phyloP scores from a whole-genome alignment of 305 asterid genomes.

The Fraxinus dipetala region DNA sequence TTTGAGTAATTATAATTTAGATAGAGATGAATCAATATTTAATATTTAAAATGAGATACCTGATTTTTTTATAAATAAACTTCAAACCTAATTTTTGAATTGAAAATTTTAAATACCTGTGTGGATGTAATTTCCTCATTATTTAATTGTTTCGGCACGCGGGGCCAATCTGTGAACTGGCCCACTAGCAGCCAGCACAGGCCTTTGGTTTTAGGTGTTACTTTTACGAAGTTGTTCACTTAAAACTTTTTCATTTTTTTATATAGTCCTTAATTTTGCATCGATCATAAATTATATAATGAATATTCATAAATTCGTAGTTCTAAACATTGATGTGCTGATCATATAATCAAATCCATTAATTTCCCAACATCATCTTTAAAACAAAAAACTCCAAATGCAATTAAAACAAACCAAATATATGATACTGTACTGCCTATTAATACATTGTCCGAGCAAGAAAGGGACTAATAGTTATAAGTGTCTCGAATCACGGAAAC shows the following conservation, averaged over 20 bases:
- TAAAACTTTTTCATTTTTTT: too few species aligned
- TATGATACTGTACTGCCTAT: not conserved
- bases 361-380: not conserved
- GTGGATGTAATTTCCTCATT: too few species aligned
- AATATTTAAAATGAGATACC: too few species aligned
- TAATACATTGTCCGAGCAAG: not conserved
- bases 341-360: not conserved
- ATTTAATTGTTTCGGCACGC: not conserved
- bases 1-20: too few species aligned
- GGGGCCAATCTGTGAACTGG: not conserved
- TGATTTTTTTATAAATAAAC: too few species aligned
- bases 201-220: not conserved
- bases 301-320: not conserved
- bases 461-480: not conserved
- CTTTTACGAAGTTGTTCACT: not conserved
- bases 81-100: too few species aligned
- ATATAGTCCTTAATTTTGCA: not conserved
- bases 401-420: not conserved
- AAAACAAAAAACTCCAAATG: not conserved
- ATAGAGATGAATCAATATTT: too few species aligned
- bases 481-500: not conserved
- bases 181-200: not conserved
- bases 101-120: too few species aligned
- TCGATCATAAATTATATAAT: not conserved
- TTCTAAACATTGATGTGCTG: not conserved